Evolutionary conservation across 1,284 basidiomycete species (phyloP), one percentile per base, ranked within the genome.

Genomic region (Irpex sp.): DNA sequence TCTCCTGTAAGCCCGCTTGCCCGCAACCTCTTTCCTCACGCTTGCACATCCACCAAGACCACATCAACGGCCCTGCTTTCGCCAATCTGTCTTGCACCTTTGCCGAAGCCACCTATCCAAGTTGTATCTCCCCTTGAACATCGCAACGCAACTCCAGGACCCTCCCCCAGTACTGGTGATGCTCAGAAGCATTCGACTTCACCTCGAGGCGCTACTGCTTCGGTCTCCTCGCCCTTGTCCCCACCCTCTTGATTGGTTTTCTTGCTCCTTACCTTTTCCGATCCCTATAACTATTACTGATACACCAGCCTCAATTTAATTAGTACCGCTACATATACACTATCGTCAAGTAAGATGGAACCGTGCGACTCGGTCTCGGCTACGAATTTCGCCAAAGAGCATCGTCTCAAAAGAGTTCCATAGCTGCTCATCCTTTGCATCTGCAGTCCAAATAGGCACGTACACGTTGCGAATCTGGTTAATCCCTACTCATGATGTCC

Each of bases 381-480:
- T 59, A 5, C 63, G 35, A 19, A 73, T 68, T 15, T 79, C 75
- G 9, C 53, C 26, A 64, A 78, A 76, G 6, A 78, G 33, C 67
- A 78, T 75, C 15, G 68, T 64, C 54, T 72, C 70, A 63, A 78
- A 76, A 13, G 66, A 56, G 11, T 59, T 57, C 77, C 77, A 79
- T 0, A 79, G 21, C 33, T 66, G 49, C 17, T 71, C 70, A n/a
- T 75, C 68, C 15, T 66, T 65, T 43, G 56, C 64, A 5, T 65
- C 63, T 21, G 57, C 50, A 47, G 17, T 65, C 77, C 78, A 80
- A 21, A 74, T 67, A 11, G 70, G 70, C 65, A 72, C 69, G 57
- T 82, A 81, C 0, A 79, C 77, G 31, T 46, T 75, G 5, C 62
- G 57, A 26, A 80, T 79, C 63, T 81, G 75, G 68, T 77, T 81